Base-by-base conservation (phyloP, 495 filamentous ascomycete species). In the Massariosphaeria phaeospora region DNA sequence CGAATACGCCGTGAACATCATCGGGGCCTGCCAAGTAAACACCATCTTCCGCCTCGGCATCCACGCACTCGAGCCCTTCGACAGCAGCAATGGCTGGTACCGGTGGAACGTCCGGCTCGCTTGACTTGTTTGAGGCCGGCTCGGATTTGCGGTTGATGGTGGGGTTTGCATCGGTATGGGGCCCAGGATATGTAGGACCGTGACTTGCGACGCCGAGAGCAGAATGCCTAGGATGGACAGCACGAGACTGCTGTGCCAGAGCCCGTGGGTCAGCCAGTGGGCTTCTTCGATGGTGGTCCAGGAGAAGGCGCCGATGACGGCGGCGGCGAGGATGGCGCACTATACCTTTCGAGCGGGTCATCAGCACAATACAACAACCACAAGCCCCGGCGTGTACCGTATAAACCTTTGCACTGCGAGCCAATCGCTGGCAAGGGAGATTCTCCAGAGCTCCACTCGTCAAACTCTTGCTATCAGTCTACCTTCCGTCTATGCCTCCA, bases 11-110 rank as follows among this genome's bases (percentile, higher is more conserved):
- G 42, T 41, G 35, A 51, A 41, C 48, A 51, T 51, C 48, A 51
- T 51, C 2, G 48, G 48, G 25, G 35, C 40, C 24, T 51, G 48
- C 48, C 48, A 51, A n/a, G 35, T 51, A 31, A 51, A 51, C 1
- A 41, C 35, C 48, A 41, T 40, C 24, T 51, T 51, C n/a, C 15
- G n/a, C n/a, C 48, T 51, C 21, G 35, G 48, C 8, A 1, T 11
- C 10, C 12, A n/a, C 7, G 24, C 21, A 29, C 18, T 29, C 23
- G 6, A 2, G 8, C 7, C 30, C 3, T 50, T 35, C n/a, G 47
- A 38, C 11, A 50, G 47, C 13, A 50, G 34, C 12, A 50, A 34
- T 27, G 47, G 47, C 5, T 8, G 15, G 15, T 51, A 51, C 2
- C 48, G 24, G 7, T 30, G 18, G 9, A 41, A 21, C 1, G 36